Evolutionary conservation across 352 stramenopile genomes (phyloP).

Genomic region (Pythium chondricola): DNA sequence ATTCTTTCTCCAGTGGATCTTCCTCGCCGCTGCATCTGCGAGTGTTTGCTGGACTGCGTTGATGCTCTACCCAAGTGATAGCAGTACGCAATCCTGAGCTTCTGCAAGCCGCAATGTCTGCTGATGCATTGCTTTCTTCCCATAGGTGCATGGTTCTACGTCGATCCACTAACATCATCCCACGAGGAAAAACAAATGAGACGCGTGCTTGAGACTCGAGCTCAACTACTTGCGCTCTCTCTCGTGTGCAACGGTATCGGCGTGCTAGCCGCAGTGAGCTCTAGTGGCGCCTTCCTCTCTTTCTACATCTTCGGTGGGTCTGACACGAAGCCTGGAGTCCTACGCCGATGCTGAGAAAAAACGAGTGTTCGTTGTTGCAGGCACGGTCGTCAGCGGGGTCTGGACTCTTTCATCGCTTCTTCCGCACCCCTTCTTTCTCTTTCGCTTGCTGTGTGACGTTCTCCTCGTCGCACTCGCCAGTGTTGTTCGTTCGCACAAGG

Average conservation of each 20-base stretch:
- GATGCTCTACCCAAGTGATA: slow-evolving; percentile 13
- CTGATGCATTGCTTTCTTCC: neutral
- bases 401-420: slow-evolving; percentile 39
- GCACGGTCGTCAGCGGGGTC: slow-evolving; percentile 23
- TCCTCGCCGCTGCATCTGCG: slow-evolving; percentile 4
- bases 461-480: slow-evolving; percentile 32
- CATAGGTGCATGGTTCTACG: slow-evolving; percentile 47
- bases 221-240: slow-evolving; percentile 24
- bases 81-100: neutral
- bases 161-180: slow-evolving; percentile 18
- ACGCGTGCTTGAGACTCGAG: slow-evolving; percentile 26
- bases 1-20: slow-evolving; percentile 3
- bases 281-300: slow-evolving; percentile 27
- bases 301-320: slow-evolving; percentile 41
- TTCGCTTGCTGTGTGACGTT: slow-evolving; percentile 50
- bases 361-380: no score
- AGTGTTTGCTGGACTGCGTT: slow-evolving; percentile 9
- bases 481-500: slow-evolving; percentile 41
- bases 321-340: no score
- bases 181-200: no score
- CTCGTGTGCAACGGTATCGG: slow-evolving; percentile 29
- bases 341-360: no score
- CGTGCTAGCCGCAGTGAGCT: slow-evolving; percentile 15
- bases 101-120: no score
- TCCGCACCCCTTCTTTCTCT: slow-evolving; percentile 50